Base-by-base conservation (phyloP, 768 basidiomycete genomes). In the Boletellus sp. region DNA sequence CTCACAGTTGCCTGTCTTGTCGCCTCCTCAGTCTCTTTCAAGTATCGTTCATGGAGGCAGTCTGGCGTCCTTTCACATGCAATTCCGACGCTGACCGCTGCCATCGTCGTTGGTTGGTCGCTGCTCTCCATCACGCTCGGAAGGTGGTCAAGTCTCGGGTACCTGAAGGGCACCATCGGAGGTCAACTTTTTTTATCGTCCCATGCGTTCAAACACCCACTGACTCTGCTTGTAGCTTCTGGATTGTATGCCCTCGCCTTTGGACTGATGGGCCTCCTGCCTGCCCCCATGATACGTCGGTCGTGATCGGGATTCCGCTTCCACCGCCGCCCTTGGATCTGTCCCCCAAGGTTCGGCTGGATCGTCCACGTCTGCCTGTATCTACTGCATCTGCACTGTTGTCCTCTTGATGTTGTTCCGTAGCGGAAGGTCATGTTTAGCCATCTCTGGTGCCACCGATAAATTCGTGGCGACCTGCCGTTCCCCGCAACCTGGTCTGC, bases 1-100 rank as follows among this genome's bases (percentile, higher is more conserved):
- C 23, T 41, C 36, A 42, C 20, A 20, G 19, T 13, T 41, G 17
- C 32, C 10, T 3, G 4, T 28, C 9, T n/a, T 36, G 34, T 17
- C 38, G 22, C 28, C 31, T 48, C 8, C 44, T 57, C 26, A 53
- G 24, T 32, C 22, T 8, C 35, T n/a, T 34, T 23, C 33, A 19
- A 90, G 88, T 90, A 87, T 60, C 81, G 75, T 41, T 78, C 79
- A 15, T 90, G 88, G 88, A 74, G 84, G 57, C 72, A 85, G 56
- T 88, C 87, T 5, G 81, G 82, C 19, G 69, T 81, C 19, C 67
- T 90, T 26, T 85, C 85, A 1, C 77, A 74, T 3, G 78, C 85
- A 9, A 86, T 90, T 55, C 87, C 86, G 26, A 78, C 80, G 17
- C 62, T 90, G 51, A 90, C 88, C 10, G 69, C 74, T 2, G 81